A percentile compares a stretch with the other conserved stretches of the same genome.
These are phyloP conservation scores for Whalleya microplaca DNA, from an alignment of 2,329 filamentous ascomycete species.

Conservation along the genomic window DNA sequence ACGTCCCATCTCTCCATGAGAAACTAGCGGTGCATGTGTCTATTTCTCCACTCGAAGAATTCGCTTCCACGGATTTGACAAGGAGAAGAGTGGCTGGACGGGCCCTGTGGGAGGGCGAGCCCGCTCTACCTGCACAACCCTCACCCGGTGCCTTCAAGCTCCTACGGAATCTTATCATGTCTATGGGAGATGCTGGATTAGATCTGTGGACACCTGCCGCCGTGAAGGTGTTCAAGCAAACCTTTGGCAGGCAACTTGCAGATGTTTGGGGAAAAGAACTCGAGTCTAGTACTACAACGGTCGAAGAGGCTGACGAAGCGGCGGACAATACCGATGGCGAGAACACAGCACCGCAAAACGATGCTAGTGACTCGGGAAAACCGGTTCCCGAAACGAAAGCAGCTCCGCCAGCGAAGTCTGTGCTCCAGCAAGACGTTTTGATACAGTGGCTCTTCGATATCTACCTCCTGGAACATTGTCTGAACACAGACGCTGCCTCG, in stretches of 20 bases:
- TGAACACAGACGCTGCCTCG: constrained; percentile 39
- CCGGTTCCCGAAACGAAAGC: constrained; percentile 16
- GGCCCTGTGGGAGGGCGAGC: constrained; percentile 79
- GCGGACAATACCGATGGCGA: constrained; percentile 15
- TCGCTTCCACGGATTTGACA: constrained; percentile 47
- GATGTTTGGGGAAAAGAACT: constrained; percentile 52
- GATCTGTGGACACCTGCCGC: constrained; percentile 82
- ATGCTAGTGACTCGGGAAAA: constrained; percentile 19
- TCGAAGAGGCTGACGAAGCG: constrained; percentile 21
- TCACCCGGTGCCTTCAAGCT: constrained; percentile 76
- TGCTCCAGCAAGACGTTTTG: constrained; percentile 50
- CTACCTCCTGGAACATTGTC: constrained; percentile 51
- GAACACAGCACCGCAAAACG: constrained; percentile 13
- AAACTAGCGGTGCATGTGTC: constrained; percentile 60
- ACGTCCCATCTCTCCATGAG: constrained; percentile 68
- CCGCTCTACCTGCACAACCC: constrained; percentile 76
- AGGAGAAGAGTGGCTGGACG: constrained; percentile 60
- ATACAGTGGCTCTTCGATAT: constrained; percentile 67
- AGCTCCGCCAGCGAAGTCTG: constrained; percentile 1
- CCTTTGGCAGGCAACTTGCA: constrained; percentile 55
- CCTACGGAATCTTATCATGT: constrained; percentile 63
- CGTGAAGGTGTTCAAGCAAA: constrained; percentile 64
- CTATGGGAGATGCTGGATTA: constrained; percentile 71
- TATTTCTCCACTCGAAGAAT: constrained; percentile 51
- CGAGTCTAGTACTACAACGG: constrained; percentile 29